These are phyloP conservation scores for Dactylellina haptotyla DNA, from an alignment of 2,329 filamentous ascomycete genomes.

Conservation along the genomic window DNA sequence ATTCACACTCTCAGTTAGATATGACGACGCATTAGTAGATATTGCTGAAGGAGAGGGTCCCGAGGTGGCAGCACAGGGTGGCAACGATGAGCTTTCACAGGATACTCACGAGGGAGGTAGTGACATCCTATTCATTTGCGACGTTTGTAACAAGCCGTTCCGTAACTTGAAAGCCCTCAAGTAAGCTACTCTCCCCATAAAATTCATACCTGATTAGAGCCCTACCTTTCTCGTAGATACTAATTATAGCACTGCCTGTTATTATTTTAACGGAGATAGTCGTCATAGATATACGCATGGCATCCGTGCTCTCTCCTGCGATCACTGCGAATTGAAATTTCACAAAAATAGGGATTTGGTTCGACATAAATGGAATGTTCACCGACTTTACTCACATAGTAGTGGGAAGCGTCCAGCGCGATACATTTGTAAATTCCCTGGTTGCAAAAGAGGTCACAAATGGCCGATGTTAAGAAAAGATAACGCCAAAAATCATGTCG, in stretches of 20 bases:
- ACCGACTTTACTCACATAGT: not conserved
- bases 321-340: not conserved
- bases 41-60: no score
- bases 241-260: no score
- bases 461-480: slow-evolving; percentile 22
- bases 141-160: not conserved
- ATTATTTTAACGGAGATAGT: no score
- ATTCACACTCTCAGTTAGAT: no score
- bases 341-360: slow-evolving; percentile 9
- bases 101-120: not conserved
- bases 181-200: not conserved
- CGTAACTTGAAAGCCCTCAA: not conserved
- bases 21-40: no score
- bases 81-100: not conserved
- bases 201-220: no score
- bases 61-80: not conserved
- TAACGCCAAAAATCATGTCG: slow-evolving; percentile 34
- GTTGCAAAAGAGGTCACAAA: not conserved
- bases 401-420: not conserved
- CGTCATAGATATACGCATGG: not conserved
- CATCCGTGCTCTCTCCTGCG: not conserved
- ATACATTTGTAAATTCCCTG: slow-evolving; percentile 21
- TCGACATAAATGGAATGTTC: not conserved
- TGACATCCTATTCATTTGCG: not conserved
- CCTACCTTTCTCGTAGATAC: no score